Conservation (phyloP, 225 moss, liverwort and hornwort species). For the Physcomitrium patens region DNA sequence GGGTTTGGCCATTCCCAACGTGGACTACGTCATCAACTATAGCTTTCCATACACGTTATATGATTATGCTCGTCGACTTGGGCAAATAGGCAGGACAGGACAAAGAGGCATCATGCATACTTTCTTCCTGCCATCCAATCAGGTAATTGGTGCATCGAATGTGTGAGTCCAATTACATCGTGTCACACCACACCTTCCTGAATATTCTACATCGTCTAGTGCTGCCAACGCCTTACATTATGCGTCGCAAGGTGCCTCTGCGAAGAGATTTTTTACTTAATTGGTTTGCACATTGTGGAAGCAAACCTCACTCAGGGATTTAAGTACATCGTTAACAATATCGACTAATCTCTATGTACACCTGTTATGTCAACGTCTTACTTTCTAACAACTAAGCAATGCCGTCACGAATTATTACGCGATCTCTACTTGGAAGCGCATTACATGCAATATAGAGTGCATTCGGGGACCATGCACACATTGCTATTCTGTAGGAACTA, state of each 20-base stretch:
- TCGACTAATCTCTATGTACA: neutral
- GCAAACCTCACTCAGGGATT: too few species aligned
- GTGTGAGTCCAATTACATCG: neutral
- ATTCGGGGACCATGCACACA: neutral
- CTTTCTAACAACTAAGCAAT: neutral
- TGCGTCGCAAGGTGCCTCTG: too few species aligned
- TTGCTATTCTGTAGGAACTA: neutral
- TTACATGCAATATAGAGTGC: neutral
- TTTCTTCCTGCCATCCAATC: conserved; percentile 69
- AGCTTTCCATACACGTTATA: conserved; percentile 72
- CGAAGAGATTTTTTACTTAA: neutral
- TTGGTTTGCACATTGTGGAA: too few species aligned
- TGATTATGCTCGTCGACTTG: conserved; percentile 69
- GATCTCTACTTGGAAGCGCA: neutral
- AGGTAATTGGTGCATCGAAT: conserved; percentile 30
- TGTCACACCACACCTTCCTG: neutral
- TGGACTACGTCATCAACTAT: conserved; percentile 82
- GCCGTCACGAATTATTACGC: neutral
- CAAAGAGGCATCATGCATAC: conserved; percentile 74
- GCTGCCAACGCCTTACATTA: neutral
- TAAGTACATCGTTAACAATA: neutral
- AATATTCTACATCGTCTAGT: neutral
- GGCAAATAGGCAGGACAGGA: conserved; percentile 64
- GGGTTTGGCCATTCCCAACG: conserved; percentile 75
- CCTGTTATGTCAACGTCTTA: neutral